These are phyloP conservation scores for Cephaloascus albidus DNA, from an alignment of 805 yeast genomes.

Conservation along the genomic window DNA sequence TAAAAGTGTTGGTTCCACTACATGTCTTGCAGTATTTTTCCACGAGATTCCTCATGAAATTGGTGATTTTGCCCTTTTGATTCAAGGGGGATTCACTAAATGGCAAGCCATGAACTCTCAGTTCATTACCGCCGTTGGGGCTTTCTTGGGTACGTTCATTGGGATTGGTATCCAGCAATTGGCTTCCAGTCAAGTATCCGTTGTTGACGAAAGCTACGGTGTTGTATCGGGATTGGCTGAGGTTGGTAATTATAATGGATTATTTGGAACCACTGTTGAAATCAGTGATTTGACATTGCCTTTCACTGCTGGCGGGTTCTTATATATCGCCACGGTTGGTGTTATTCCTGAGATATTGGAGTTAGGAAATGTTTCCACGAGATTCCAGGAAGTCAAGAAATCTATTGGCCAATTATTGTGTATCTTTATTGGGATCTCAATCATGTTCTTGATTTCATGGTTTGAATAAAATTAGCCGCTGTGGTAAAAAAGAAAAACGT, in stretches of 20 bases:
- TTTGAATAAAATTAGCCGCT: conserved; percentile 17
- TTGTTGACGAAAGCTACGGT: conserved; percentile 1
- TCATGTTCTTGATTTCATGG: conserved; percentile 48
- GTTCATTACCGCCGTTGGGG: conserved; percentile 56
- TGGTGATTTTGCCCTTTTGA: conserved; percentile 68
- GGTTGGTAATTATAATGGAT: conserved; percentile 17
- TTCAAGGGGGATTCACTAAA: conserved; percentile 61
- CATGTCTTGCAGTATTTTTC: conserved; percentile 61
- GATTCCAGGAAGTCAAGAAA: conserved; percentile 24
- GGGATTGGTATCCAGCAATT: conserved; percentile 49
- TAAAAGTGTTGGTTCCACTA: conserved; percentile 52
- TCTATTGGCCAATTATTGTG: conserved; percentile 39
- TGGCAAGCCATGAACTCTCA: conserved; percentile 61
- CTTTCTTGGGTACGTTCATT: conserved; percentile 53
- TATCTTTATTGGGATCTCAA: conserved; percentile 41
- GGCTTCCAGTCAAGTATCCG: conserved; percentile 9
- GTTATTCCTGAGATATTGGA: conserved; percentile 68
- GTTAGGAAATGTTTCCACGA: conserved; percentile 21
- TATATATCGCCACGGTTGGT: conserved; percentile 65
- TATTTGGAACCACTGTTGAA: conserved; percentile 42
- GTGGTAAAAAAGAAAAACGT: not conserved
- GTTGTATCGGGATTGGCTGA: not conserved
- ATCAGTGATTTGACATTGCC: conserved; percentile 51
- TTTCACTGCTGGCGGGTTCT: conserved; percentile 68
- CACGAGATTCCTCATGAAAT: conserved; percentile 80